Conservation (phyloP, 345 rosid genomes). For the Schrenkiella parvula region DNA sequence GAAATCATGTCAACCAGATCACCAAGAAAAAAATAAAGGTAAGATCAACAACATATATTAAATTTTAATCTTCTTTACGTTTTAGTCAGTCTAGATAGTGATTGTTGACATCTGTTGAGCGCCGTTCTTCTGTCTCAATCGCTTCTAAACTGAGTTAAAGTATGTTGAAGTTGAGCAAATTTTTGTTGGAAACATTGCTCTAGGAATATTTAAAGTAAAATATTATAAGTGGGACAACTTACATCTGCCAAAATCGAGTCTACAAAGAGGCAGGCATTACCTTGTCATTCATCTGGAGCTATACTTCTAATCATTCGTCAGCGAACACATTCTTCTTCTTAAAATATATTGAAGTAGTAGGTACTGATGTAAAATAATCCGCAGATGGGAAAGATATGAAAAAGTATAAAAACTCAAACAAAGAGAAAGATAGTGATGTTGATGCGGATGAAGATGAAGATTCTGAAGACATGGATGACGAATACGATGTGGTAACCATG, state of each 20-base stretch:
- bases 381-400: conserved; percentile 29
- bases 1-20: conserved; percentile 43
- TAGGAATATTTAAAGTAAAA: not conserved
- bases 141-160: not conserved
- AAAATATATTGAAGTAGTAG: not conserved
- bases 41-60: not conserved
- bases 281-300: not conserved
- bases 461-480: conserved; percentile 65
- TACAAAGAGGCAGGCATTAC: not conserved
- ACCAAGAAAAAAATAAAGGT: conserved; percentile 46
- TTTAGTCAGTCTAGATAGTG: conserved; percentile 1
- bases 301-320: not conserved
- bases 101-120: not conserved
- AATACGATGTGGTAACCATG: conserved; percentile 51
- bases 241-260: not conserved
- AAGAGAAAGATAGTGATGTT: conserved; percentile 46
- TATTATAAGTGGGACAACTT: not conserved
- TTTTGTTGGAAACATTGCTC: not conserved
- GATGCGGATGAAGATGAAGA: conserved; percentile 54
- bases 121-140: not conserved
- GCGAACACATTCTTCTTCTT: not conserved
- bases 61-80: not conserved
- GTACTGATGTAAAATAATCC: conserved; percentile 13
- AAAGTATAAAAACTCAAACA: conserved; percentile 28
- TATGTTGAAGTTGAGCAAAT: not conserved